These are phyloP conservation scores for Hypoxylon subgilvum DNA, from an alignment of 495 filamentous ascomycete genomes.

Conservation along the genomic window DNA sequence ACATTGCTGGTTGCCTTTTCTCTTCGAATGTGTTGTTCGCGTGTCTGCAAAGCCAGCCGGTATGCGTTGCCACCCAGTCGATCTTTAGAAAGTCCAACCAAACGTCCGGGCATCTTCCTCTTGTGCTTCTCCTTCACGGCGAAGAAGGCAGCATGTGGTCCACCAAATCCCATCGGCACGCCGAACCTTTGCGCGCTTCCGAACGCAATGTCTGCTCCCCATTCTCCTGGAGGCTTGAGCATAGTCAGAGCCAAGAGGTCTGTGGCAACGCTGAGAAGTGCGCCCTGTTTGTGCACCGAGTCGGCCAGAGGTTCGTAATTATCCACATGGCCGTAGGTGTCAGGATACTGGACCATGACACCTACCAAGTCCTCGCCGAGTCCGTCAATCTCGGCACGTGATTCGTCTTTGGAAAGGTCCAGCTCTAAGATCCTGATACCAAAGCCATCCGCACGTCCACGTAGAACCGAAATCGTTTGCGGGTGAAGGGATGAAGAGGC, in stretches of 20 bases:
- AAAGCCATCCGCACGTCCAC: constrained; percentile 90
- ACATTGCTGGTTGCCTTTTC: constrained; percentile 99
- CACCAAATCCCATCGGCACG: constrained; percentile 92
- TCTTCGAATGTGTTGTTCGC: constrained; percentile 95
- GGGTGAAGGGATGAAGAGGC: constrained; percentile 85
- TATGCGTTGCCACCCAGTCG: constrained; percentile 84
- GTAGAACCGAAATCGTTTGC: constrained; percentile 86
- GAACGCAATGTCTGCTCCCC: constrained; percentile 96
- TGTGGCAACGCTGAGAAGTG: constrained; percentile 86
- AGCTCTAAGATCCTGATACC: constrained; percentile 78
- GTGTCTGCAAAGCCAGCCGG: constrained; percentile 86
- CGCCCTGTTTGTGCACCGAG: constrained; percentile 77
- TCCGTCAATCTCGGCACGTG: constrained; percentile 67
- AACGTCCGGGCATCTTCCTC: constrained; percentile 91
- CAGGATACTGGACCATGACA: constrained; percentile 92
- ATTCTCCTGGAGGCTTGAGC: constrained; percentile 91
- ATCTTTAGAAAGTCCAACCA: constrained; percentile 94
- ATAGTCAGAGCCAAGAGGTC: constrained; percentile 90
- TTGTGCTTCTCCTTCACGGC: constrained; percentile 91
- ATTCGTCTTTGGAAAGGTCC: constrained; percentile 68
- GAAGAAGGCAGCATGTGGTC: constrained; percentile 97
- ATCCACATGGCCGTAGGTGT: constrained; percentile 82
- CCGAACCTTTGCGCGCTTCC: constrained; percentile 95
- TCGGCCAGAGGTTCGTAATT: constrained; percentile 78
- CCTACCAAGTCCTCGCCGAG: constrained; percentile 86